These are phyloP conservation scores for Skeletonema potamos DNA, from an alignment of 108 stramenopile species.

Conservation along the genomic window DNA sequence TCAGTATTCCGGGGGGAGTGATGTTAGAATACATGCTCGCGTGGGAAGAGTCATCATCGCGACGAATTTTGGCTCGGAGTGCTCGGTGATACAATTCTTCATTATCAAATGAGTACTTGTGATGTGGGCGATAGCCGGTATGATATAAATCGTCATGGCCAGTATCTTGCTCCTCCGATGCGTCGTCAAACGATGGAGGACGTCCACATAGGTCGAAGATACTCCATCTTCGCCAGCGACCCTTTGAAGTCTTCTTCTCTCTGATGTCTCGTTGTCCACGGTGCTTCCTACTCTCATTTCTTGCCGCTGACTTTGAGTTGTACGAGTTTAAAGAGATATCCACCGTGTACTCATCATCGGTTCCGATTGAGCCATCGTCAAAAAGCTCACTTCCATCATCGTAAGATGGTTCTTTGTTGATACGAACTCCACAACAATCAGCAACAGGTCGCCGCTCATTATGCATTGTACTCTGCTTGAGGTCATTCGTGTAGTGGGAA, in stretches of 20 bases:
- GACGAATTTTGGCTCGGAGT: neutral
- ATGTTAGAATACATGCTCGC: neutral
- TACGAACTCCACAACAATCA: neutral
- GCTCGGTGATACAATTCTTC: neutral
- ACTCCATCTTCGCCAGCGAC: neutral
- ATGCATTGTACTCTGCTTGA: slow-evolving; percentile 25
- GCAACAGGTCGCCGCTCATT: neutral
- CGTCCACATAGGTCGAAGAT: neutral
- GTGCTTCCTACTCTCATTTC: neutral
- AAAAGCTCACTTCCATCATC: neutral
- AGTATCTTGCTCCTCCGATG: neutral
- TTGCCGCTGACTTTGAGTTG: neutral
- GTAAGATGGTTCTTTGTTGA: neutral
- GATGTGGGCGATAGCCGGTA: neutral
- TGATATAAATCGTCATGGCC: neutral
- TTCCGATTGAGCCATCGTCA: neutral
- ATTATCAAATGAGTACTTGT: neutral
- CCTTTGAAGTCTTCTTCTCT: neutral
- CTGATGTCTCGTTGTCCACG: neutral
- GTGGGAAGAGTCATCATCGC: neutral
- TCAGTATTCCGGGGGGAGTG: neutral
- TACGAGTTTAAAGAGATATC: neutral
- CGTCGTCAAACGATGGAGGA: neutral
- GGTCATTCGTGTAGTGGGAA: slow-evolving; percentile 33
- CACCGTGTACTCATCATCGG: neutral